Percentiles rank a stretch among this genome's conserved stretches.
Evolutionary conservation across 1,284 basidiomycete species (phyloP).

Genomic region (Peniophora sp.): DNA sequence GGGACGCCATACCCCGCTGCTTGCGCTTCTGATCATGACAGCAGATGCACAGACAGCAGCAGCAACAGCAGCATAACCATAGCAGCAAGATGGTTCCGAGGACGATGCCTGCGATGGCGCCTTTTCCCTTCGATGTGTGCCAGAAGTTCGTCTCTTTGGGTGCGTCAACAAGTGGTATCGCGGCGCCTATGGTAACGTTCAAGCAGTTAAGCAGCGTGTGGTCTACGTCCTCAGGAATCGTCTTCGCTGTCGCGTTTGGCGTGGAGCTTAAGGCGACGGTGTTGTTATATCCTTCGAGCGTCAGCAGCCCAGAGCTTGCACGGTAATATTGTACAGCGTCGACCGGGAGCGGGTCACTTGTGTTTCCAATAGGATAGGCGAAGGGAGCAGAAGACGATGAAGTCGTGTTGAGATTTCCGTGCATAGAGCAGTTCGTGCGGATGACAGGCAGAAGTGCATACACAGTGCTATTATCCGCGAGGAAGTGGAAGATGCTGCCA

Average conservation of each 20-base stretch:
- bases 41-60: too few relatives aligned
- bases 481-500: slow-evolving; percentile 11
- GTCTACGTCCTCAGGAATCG: slow-evolving; percentile 31
- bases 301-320: slow-evolving; percentile 26
- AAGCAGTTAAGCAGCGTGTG: slow-evolving; percentile 30
- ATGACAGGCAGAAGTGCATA: slow-evolving; percentile 11
- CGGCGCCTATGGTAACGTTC: slow-evolving; percentile 34
- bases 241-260: slow-evolving; percentile 19
- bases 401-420: slow-evolving; percentile 4
- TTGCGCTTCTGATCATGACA: too few relatives aligned
- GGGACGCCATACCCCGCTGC: too few relatives aligned
- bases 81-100: too few relatives aligned
- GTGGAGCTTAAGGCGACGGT: slow-evolving; percentile 19
- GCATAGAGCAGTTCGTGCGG: slow-evolving; percentile 1
- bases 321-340: slow-evolving; percentile 34
- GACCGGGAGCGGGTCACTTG: slow-evolving; percentile 16
- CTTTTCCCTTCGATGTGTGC: too few relatives aligned
- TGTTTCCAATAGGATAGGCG: slow-evolving; percentile 18
- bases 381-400: slow-evolving; percentile 18
- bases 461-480: slow-evolving; percentile 17
- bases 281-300: slow-evolving; percentile 39
- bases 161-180: slow-evolving; percentile 27
- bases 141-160: background rate
- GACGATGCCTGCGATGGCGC: too few relatives aligned
- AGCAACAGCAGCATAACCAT: too few relatives aligned